phyloP scores from a whole-genome alignment of 2,329 filamentous ascomycete genomes.

The Calycina marina region DNA sequence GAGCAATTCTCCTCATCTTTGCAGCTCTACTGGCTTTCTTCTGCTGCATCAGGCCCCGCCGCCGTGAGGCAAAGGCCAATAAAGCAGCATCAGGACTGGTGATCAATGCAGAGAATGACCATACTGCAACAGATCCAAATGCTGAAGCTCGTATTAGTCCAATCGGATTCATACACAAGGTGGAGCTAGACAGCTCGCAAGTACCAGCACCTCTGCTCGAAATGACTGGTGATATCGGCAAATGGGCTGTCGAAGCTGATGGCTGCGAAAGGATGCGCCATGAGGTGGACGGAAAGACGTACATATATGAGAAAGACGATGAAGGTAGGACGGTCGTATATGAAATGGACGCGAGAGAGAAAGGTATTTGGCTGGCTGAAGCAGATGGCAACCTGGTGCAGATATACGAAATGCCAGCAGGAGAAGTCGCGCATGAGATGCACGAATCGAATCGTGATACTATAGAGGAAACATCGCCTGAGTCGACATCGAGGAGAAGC shows the following conservation, averaged over 20 bases:
- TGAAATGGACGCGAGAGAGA: constrained; percentile 1
- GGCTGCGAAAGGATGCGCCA: neutral
- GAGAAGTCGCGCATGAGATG: neutral
- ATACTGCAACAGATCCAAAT: neutral
- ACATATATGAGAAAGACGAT: neutral
- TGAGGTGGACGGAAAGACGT: neutral
- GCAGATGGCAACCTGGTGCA: neutral
- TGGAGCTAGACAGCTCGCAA: neutral
- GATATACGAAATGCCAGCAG: neutral
- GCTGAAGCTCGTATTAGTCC: too few relatives aligned
- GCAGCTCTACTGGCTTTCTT: neutral
- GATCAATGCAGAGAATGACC: neutral
- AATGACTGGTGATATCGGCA: neutral
- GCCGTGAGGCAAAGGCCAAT: neutral
- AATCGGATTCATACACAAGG: neutral
- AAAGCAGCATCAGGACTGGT: neutral
- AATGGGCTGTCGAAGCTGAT: neutral
- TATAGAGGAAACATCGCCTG: neutral
- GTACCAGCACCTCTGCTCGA: neutral
- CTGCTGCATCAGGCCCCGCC: neutral
- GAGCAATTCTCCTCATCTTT: neutral
- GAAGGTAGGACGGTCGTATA: neutral
- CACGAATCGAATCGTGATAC: neutral
- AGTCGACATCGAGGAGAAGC: neutral
- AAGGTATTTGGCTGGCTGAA: neutral